Conservation (phyloP, 2,329 filamentous ascomycete genomes). For the Penicillium palitans region DNA sequence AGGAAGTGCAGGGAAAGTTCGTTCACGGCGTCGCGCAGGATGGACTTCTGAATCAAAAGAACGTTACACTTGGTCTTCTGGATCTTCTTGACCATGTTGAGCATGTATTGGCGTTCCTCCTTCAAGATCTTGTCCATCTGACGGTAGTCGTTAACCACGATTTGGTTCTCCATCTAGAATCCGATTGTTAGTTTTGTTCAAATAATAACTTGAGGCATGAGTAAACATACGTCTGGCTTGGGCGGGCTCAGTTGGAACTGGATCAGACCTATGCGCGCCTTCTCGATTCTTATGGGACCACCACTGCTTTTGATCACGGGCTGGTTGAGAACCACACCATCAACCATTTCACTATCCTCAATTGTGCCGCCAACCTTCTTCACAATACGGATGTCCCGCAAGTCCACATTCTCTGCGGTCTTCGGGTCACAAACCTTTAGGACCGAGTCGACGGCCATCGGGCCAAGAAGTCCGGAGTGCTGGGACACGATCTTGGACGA, state of each 20-base stretch:
- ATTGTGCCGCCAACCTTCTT: constrained; percentile 99
- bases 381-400: constrained; percentile 93
- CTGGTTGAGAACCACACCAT: constrained; percentile 90
- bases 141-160: constrained; percentile 97
- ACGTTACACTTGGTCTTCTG: constrained; percentile 99
- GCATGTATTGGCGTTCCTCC: constrained; percentile 94
- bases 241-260: constrained; percentile 98
- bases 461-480: constrained; percentile 90
- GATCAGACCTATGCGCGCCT: constrained; percentile 93
- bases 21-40: constrained; percentile 95
- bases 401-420: constrained; percentile 92
- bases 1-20: constrained; percentile 97
- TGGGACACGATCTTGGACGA: constrained; percentile 99
- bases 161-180: constrained; percentile 93
- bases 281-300: constrained; percentile 90
- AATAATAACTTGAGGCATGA: not conserved
- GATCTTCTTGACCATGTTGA: constrained; percentile 99
- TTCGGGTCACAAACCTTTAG: constrained; percentile 94
- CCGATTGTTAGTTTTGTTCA: constrained; percentile 20
- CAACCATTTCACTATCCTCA: constrained; percentile 95
- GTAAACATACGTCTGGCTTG: constrained; percentile 78
- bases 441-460: constrained; percentile 96
- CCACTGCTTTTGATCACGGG: constrained; percentile 90
- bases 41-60: constrained; percentile 96
- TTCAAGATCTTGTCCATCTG: constrained; percentile 99